phyloP scores from a whole-genome alignment of 495 filamentous ascomycete genomes.

The Aspergillus leporis region DNA sequence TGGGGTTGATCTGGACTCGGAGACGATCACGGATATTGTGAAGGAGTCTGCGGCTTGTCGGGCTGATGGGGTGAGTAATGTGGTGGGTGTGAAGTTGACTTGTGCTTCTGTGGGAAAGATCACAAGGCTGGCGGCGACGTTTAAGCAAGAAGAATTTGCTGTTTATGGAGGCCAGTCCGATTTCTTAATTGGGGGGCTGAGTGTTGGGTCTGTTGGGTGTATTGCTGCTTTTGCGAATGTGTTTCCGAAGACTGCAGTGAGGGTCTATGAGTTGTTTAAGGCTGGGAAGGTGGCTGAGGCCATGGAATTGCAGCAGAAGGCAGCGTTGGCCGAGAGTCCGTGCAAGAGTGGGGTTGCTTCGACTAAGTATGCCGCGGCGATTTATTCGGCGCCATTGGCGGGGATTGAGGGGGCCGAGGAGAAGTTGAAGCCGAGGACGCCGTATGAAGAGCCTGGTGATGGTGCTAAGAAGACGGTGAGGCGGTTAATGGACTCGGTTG shows the following conservation, averaged over 20 bases:
- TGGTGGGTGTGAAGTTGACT: conserved; percentile 68
- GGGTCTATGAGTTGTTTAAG: conserved; percentile 54
- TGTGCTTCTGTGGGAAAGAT: conserved; percentile 71
- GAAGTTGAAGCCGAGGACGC: conserved; percentile 57
- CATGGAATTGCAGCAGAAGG: conserved; percentile 53
- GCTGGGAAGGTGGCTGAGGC: conserved; percentile 53
- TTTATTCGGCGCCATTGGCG: conserved; percentile 54
- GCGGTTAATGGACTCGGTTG: conserved; percentile 41
- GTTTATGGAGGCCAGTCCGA: conserved; percentile 71
- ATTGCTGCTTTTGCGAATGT: conserved; percentile 69
- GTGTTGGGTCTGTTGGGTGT: conserved; percentile 60
- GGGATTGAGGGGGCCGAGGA: conserved; percentile 57
- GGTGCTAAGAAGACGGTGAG: conserved; percentile 49
- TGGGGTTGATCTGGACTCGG: conserved; percentile 67
- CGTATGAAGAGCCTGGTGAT: conserved; percentile 54
- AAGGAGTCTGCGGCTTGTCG: conserved; percentile 42
- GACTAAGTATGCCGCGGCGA: conserved; percentile 63
- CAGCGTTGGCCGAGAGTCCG: conserved; percentile 54
- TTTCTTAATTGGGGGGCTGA: conserved; percentile 62
- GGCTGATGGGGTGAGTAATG: conserved; percentile 48
- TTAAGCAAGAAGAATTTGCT: conserved; percentile 56
- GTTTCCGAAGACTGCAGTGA: conserved; percentile 56
- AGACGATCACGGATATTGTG: conserved; percentile 54
- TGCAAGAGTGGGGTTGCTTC: conserved; percentile 62
- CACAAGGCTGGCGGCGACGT: conserved; percentile 54